Evolutionary conservation across 2,329 filamentous ascomycete genomes (phyloP).

Genomic region (Colletotrichum sp.): DNA sequence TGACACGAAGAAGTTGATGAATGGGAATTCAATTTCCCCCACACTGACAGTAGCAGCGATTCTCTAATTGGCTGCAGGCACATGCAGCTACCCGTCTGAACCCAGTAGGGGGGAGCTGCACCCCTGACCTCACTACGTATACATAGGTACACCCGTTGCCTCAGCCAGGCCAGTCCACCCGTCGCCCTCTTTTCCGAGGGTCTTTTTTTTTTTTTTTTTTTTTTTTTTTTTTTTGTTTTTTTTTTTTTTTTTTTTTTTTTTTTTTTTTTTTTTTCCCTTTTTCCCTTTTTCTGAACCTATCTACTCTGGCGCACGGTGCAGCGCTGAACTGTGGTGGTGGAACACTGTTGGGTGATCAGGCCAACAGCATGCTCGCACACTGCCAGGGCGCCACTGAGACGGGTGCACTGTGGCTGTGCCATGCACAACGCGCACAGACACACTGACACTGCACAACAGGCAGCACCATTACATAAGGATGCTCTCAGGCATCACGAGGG

Average conservation of each 20-base stretch:
- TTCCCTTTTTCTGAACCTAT: no score
- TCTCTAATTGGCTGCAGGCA: neutral
- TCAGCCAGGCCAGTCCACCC: neutral
- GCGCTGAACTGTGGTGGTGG: neutral
- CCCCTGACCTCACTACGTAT: neutral
- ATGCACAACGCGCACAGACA: neutral
- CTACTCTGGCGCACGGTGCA: no score
- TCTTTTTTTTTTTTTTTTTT: neutral
- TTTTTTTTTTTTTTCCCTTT: neutral
- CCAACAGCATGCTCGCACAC: neutral
- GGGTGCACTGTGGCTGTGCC: neutral
- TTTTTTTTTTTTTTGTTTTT: no score
- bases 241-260: neutral
- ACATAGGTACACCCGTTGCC: neutral
- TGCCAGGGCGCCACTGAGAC: neutral
- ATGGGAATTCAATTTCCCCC: no score
- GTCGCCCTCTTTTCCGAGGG: no score
- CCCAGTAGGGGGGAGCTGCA: neutral
- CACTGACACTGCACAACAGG: no score
- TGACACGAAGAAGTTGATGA: neutral
- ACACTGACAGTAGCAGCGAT: neutral
- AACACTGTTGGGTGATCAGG: neutral
- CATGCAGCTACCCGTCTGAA: neutral
- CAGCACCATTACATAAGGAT: neutral
- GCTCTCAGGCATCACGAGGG: no score